Evolutionary conservation across 1,284 basidiomycete genomes (phyloP).

Genomic region (Pulchroboletus neoregius): DNA sequence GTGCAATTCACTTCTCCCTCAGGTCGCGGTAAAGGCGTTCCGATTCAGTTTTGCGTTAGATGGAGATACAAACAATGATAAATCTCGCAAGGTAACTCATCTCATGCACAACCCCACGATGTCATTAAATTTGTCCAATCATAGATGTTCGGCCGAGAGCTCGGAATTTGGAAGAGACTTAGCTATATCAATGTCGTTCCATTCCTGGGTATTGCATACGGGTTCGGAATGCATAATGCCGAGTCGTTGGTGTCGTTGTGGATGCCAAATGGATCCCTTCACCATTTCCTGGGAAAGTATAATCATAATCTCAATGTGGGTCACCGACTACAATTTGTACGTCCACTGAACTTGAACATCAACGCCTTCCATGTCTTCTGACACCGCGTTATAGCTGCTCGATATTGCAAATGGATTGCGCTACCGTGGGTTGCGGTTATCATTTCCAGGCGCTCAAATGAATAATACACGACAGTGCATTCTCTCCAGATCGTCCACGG

Average conservation of each 20-base stretch:
- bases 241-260: conserved; percentile 19
- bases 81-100: not conserved
- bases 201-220: conserved; percentile 16
- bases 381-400: no score
- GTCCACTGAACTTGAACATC: no score
- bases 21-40: not conserved
- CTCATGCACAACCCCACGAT: no score
- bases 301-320: not conserved
- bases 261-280: conserved; percentile 18
- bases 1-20: no score
- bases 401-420: conserved; percentile 13
- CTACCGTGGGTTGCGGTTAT: conserved; percentile 20
- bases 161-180: conserved; percentile 23
- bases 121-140: not conserved
- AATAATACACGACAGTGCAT: no score
- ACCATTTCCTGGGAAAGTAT: conserved; percentile 7
- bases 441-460: no score
- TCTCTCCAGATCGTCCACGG: conserved; percentile 17
- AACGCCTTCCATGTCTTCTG: no score
- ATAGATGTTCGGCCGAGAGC: conserved; percentile 11
- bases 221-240: conserved; percentile 14
- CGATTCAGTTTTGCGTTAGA: not conserved
- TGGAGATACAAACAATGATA: no score
- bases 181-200: conserved; percentile 17
- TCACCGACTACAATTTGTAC: conserved; percentile 14